Conservation (phyloP, 306 rosid genomes). For the Potentilla sterilis region DNA sequence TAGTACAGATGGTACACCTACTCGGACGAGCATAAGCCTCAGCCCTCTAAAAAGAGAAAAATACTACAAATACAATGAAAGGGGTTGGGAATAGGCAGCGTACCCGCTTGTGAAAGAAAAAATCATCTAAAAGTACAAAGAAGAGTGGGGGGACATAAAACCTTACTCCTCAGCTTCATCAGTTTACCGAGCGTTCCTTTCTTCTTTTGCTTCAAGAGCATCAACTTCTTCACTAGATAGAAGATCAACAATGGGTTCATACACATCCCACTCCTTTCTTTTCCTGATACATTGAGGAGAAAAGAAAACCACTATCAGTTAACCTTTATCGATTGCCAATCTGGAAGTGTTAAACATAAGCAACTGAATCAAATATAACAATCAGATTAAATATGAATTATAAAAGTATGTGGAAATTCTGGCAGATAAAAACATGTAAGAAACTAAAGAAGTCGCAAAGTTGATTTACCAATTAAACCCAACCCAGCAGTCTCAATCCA, state of each 20-base stretch:
- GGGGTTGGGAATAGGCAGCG: neutral
- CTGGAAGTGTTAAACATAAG: neutral
- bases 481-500: neutral
- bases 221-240: conserved; percentile 89
- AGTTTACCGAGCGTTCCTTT: conserved; percentile 57
- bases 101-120: neutral
- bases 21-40: neutral
- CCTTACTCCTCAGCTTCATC: neutral
- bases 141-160: neutral
- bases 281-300: conserved; percentile 60
- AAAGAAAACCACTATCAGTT: conserved; percentile 21
- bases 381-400: neutral
- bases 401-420: neutral
- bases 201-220: conserved; percentile 94
- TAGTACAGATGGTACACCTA: neutral
- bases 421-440: neutral
- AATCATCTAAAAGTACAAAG: neutral
- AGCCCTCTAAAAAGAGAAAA: neutral
- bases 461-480: neutral
- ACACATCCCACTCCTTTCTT: conserved; percentile 95
- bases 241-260: conserved; percentile 89
- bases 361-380: neutral
- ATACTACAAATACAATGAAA: neutral
- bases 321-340: neutral
- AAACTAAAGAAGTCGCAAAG: neutral